Percentiles rank a stretch among this genome's conserved stretches.
phyloP scores from a whole-genome alignment of 2,329 filamentous ascomycete genomes.

The Didymella pomorum region DNA sequence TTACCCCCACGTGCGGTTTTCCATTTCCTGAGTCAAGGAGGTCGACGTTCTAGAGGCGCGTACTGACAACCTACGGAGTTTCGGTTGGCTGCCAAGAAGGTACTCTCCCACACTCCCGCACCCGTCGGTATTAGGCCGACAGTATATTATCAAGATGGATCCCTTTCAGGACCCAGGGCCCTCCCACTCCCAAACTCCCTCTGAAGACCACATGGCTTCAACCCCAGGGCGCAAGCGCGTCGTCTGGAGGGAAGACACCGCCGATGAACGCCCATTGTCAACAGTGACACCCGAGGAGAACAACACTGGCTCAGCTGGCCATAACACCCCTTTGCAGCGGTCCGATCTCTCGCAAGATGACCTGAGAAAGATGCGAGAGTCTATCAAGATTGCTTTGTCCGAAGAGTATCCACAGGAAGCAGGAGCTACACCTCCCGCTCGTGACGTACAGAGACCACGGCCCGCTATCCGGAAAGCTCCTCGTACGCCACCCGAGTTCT shows the following conservation, averaged over 20 bases:
- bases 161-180: conserved; percentile 32
- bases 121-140: conserved; percentile 18
- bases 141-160: conserved; percentile 40
- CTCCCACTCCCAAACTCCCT: conserved; percentile 26
- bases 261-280: conserved; percentile 23
- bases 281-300: conserved; percentile 32
- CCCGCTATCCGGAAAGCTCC: conserved; percentile 49
- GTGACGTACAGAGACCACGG: conserved; percentile 45
- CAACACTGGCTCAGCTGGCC: conserved; percentile 38
- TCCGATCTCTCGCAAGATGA: conserved; percentile 48
- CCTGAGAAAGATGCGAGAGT: conserved; percentile 43
- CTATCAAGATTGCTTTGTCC: conserved; percentile 47
- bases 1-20: conserved; percentile 29
- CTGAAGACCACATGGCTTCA: conserved; percentile 40
- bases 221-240: conserved; percentile 45
- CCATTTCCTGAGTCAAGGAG: conserved; percentile 26
- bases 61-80: conserved; percentile 17
- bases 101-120: conserved; percentile 6
- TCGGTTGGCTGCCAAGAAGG: conserved; percentile 14
- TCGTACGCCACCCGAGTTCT: conserved; percentile 46
- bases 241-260: conserved; percentile 41
- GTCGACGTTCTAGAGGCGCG: conserved; percentile 25
- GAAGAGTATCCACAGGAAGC: conserved; percentile 36
- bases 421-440: conserved; percentile 26
- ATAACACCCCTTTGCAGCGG: conserved; percentile 41